These are phyloP conservation scores for Heliocybe sulcata DNA, from an alignment of 1,284 basidiomycete genomes.

Conservation along the genomic window DNA sequence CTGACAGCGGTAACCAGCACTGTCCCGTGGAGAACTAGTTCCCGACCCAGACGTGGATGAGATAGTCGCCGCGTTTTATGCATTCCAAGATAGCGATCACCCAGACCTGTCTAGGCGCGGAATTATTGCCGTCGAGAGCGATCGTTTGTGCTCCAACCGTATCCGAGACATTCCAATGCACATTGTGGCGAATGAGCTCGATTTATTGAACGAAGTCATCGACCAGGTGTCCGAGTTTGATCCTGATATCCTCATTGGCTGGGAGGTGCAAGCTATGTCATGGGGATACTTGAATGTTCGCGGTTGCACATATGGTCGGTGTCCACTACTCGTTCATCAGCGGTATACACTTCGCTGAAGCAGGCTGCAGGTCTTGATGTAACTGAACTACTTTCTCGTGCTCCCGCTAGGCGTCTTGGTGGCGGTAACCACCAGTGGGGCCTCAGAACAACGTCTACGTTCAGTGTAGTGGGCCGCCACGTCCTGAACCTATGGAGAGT, in stretches of 20 bases:
- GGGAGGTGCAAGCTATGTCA: constrained; percentile 84
- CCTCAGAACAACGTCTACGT: constrained; percentile 69
- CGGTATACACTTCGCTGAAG: constrained; percentile 5
- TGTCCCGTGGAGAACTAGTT: constrained; percentile 52
- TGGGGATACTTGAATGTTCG: constrained; percentile 90
- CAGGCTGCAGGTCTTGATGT: constrained; percentile 55
- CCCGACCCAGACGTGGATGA: constrained; percentile 72
- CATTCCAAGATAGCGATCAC: constrained; percentile 27
- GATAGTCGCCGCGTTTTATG: constrained; percentile 68
- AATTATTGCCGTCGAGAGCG: constrained; percentile 47
- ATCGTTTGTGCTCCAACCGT: constrained; percentile 28
- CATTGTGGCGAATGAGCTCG: constrained; percentile 67
- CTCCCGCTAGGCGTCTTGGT: constrained; percentile 34
- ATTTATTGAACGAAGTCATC: constrained; percentile 74
- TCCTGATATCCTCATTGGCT: constrained; percentile 89
- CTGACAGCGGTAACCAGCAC: constrained; percentile 33
- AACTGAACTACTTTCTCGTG: constrained; percentile 62
- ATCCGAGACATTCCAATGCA: constrained; percentile 44
- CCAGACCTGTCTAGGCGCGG: constrained; percentile 28
- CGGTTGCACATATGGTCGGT: constrained; percentile 54
- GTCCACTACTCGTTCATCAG: constrained; percentile 4
- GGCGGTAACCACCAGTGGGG: constrained; percentile 65
- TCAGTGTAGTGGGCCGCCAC: constrained; percentile 85
- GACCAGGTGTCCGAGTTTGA: constrained; percentile 78
- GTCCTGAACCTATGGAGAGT: constrained; percentile 92